Evolutionary conservation across 2,329 filamentous ascomycete species (phyloP), one percentile per base, ranked within the genome.

Genomic region (Colletotrichum sp.): DNA sequence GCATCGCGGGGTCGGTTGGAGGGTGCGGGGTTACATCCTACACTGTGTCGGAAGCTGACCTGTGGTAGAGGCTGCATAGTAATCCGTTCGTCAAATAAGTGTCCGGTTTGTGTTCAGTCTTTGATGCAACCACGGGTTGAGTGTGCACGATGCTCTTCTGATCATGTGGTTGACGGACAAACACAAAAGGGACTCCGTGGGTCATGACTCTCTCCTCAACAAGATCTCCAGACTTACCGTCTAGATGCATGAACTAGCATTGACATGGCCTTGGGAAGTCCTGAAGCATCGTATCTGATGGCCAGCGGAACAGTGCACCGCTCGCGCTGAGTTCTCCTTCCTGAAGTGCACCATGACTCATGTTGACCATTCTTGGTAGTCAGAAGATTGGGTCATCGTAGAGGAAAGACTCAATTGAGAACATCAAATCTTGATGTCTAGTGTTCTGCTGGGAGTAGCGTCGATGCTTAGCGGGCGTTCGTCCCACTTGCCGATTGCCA

Each of bases 1-100:
- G 70, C 70, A 75, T 75, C 73, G 73, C 72, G 74, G 74, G 74
- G 74, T 76, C 55, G 71, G 32, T 65, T 71, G 71, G 48, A 66
- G 61, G 66, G 74, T 76, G 71, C 65, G 71, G 71, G 71, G 71
- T 66, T 74, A 15, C 52, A 63, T 59, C 59, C 64, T 48, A 60
- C 73, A 75, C 73, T 75, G 73, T 75, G 73, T 60, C 59, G 32
- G 60, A 52, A 59, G 48, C 67, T 63, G 36, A 39, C 57, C 63
- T 57, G 39, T 64, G 18, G 60, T 26, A 55, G 28, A n/a, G 43
- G 43, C 39, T 28, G 55, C 63, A 59, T 67, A 36, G 72, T 67
- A 75, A 63, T 57, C n/a, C 43, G 43, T 52, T 18, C n/a, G 21
- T 15, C 67, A 15, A 61, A 28, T 39, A 30, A 61, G 67, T 69